Evolutionary conservation across 2,329 filamentous ascomycete species (phyloP), one percentile per base, ranked within the genome.

Genomic region (Albifimbria verrucaria): DNA sequence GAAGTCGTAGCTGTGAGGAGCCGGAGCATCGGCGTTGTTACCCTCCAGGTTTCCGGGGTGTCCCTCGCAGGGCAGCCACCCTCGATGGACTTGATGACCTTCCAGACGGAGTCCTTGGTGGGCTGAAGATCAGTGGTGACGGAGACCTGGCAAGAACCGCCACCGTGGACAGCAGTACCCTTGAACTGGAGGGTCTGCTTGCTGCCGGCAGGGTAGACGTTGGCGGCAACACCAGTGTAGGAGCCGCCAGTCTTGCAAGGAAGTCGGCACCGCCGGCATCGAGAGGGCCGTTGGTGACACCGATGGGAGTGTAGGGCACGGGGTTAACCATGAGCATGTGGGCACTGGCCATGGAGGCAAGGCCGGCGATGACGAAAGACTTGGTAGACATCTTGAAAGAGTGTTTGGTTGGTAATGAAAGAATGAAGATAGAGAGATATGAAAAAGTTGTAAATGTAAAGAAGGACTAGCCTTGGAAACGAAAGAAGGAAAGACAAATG

Each of bases 91-190:
- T 44, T 44, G 42, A 44, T 44, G 42, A 44, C 42, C 42, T 44
- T 44, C 42, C 42, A 44, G 22, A 44, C 42, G 18, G 42, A 44
- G 42, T 44, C 42, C 22, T 44, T 44, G 42, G 42, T 44, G 20
- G 42, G 42, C 15, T 44, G 12, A 11, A 44, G 42, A 63, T 88
- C 83, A 59, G 83, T 82, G 2, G 82, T 86, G 7, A 88, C 66
- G 1, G 81, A 77, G 9, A 86, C 71, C 62, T 88, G 85, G 59
- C 85, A 88, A 4, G 81, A 86, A 6, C 85, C 85, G 4, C 85
- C 83, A 6, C 69, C 69, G 62, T 85, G 82, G 11, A 65, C 68
- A 2, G 76, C 73, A 18, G 72, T 72, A 3, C 85, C 85, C 20
- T 69, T 67, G 18, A 87, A 62, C 17, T 73, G 75, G 60, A 86